A percentile compares a stretch with the other conserved stretches of the same genome.
phyloP scores from a whole-genome alignment of 2,329 filamentous ascomycete species.

The Epichloe aotearoae region DNA sequence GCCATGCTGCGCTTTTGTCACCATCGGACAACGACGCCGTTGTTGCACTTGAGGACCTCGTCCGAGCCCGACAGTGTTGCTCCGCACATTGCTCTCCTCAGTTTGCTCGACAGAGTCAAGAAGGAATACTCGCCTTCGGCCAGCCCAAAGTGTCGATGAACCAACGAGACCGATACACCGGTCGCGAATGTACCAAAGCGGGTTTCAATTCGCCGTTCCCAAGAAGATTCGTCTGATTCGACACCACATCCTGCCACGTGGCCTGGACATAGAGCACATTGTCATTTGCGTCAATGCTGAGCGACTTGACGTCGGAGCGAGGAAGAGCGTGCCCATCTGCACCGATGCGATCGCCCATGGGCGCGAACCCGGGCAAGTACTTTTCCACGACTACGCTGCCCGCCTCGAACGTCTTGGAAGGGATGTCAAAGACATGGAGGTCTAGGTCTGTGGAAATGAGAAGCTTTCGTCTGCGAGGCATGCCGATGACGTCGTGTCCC shows the following conservation, averaged over 20 bases:
- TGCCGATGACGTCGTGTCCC: neutral
- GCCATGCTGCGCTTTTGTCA: no score
- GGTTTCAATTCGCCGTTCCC: neutral
- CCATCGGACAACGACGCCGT: no score
- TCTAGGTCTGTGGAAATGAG: constrained; percentile 2
- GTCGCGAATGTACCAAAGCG: neutral
- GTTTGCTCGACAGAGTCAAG: no score
- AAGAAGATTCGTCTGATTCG: neutral
- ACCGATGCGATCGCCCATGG: neutral
- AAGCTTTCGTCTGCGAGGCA: neutral
- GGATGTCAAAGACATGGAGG: neutral
- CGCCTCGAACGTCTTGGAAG: neutral
- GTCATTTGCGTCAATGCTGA: neutral
- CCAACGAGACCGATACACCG: constrained; percentile 2
- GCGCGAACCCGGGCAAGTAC: neutral
- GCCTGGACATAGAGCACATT: constrained; percentile 1
- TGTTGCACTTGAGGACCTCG: no score
- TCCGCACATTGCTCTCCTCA: no score
- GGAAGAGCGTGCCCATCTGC: neutral
- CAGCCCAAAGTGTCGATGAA: neutral
- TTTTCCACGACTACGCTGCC: neutral
- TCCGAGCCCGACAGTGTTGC: no score
- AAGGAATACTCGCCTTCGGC: neutral
- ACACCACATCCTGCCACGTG: neutral
- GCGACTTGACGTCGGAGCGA: constrained; percentile 1